Evolutionary conservation across 2,329 filamentous ascomycete genomes (phyloP), one percentile per base, ranked within the genome.

Genomic region (Penicillium sp.): DNA sequence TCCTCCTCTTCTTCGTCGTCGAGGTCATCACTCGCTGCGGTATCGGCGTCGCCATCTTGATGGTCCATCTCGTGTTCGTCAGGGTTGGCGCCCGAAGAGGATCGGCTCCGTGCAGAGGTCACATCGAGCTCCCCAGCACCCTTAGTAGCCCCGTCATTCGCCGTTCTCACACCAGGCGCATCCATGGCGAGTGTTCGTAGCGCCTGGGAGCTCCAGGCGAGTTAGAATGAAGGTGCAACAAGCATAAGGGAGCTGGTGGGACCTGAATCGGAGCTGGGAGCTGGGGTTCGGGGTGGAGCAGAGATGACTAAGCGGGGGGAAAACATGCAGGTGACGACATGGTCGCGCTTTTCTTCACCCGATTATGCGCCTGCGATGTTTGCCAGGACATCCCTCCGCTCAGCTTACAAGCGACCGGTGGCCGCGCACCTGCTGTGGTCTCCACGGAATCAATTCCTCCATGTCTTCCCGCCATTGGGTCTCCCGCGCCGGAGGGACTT

Each of bases 401-500:
- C 66, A 3, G 61, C 70, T 45, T 78, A 70, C 67, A 75, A 73
- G 63, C 68, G 70, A 56, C 65, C 71, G 22, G 58, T 67, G 30
- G 59, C 67, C 33, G 63, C 67, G 30, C 65, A 64, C 46, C 54
- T 71, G 13, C 58, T 71, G 22, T 69, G 64, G 42, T 73, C 69
- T 58, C 68, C 75, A 25, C 73, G 73, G 30, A 74, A 70, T 58
- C 76, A 75, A 42, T 71, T 71, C 55, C 66, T 76, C 10, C 76
- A 74, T 60, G 73, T 70, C 38, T 72, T 71, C 19, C 68, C 73
- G 16, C 70, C 73, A 63, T 73, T 76, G 57, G 69, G 70, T 59
- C 70, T 72, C 42, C 75, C 71, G n/a, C 84, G 85, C 11, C 83
- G 84, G 59, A 85, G 84, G 65, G 84, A 77, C 70, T 89, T 90